Base-by-base conservation (phyloP, 116 monocot genomes). In the Iris pallida region DNA sequence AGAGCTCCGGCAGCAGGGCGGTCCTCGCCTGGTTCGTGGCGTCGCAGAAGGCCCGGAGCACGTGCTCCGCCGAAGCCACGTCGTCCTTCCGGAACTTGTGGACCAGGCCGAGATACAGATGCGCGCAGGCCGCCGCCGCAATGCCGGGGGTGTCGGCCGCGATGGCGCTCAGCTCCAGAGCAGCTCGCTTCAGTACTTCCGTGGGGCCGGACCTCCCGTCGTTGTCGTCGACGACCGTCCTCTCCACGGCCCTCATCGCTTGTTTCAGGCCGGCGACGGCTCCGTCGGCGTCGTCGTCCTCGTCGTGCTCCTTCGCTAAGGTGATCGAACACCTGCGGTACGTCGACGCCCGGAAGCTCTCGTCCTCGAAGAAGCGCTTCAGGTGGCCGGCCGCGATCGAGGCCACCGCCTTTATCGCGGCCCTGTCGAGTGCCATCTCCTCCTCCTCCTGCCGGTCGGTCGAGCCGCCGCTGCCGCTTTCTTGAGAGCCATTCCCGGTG, bases 21-120 rank as follows among this genome's bases (percentile, higher is more conserved):
- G 45, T 83, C 10, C 86, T 78, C 30, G 81, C 80, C 14, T 75
- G 71, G 30, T 62, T 68, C 5, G 90, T 86, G 8, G 71, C 69
- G 57, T 59, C 56, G 4, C 69, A 62, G 59, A 86, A 90, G 42
- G 79, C 81, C 66, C 76, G 75, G 3, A 90, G 68, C 8, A 83
- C 56, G 70, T 90, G 81, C 55, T 65, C 68, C 7, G 76, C 90
- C 8, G 86, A 76, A 19, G 57, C 63, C 42, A 30, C 81, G 20
- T 79, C 73, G 54, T 83, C 73, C 59, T 68, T 83, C 60, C 76
- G 80, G 68, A 81, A 48, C 78, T 73, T 76, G 40, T 74, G 83
- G 2, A 90, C 53, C 30, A 76, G 45, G n/a, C 83, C 53, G 45
- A 90, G 82, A 69, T 86, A 90, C 12, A 90, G 70, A 76, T 86